Evolutionary conservation across 352 stramenopile genomes (phyloP), one percentile per base, ranked within the genome.

Genomic region (Phytophthora cactorum): DNA sequence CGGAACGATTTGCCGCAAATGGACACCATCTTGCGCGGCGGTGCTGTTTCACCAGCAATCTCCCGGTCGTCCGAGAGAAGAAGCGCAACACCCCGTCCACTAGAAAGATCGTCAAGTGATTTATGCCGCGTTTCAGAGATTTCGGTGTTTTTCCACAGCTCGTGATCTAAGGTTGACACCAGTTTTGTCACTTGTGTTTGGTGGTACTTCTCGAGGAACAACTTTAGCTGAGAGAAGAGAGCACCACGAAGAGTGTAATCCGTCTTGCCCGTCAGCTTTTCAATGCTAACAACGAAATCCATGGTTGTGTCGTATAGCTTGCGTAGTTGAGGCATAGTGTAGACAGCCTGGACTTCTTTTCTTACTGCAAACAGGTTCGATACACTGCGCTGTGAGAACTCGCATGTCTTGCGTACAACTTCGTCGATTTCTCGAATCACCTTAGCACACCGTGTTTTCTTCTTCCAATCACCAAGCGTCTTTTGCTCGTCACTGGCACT

Each of bases 141-240:
- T 74, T 98, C 84, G 29, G 78, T 96, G 53, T 98, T 97, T 55
- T 97, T 95, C 96, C 96, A 99, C 52, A 97, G 71, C 72, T 99
- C 96, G 52, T 96, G 92, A 75, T 98, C 95, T 17, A 99, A 81
- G 3, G 95, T 97, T 41, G 93, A 96, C n/a, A 97, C 93, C 44
- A 99, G 72, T 46, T 93, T 92, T 27, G 85, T 90, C 74, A 98
- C 95, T 54, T 98, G 96, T 8, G 80, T 75, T 63, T 98, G 85
- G 68, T 99, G 96, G 50, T 97, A 94, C 49, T 94, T 96, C 65
- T 98, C 95, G n/a, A 98, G 66, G 70, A 98, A 99, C 22, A 96
- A 76, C 71, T 98, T 98, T 9, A 98, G 82, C 58, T 98, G 95
- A 36, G 92, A 95, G 31, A 98, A 89, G 5, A 99, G 70, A n/a